These are phyloP conservation scores for Malassezia pachydermatis DNA, from an alignment of 1,284 basidiomycete species.

Conservation along the genomic window DNA sequence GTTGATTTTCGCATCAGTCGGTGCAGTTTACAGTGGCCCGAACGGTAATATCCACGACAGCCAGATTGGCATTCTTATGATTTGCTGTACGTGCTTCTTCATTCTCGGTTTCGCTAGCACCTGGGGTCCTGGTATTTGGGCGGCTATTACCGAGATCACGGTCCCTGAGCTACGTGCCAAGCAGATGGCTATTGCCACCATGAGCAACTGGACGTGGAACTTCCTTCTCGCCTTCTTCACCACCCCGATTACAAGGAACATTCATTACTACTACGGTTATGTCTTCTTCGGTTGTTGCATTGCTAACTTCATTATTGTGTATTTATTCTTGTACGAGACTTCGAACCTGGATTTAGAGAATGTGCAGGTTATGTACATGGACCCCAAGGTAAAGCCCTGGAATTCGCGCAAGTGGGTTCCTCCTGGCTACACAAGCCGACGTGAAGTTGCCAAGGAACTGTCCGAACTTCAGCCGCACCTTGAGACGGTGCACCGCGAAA, in stretches of 20 bases:
- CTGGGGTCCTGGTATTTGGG: slow-evolving; percentile 52
- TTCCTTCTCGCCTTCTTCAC: slow-evolving; percentile 65
- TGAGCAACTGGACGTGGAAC: slow-evolving; percentile 60
- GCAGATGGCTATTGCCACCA: slow-evolving; percentile 63
- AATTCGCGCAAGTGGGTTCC: slow-evolving; percentile 53
- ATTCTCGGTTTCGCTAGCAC: slow-evolving; percentile 67
- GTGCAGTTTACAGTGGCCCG: slow-evolving; percentile 60
- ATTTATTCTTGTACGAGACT: slow-evolving; percentile 68
- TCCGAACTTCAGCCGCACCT: too few species aligned
- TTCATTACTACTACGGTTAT: slow-evolving; percentile 60
- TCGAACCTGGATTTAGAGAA: slow-evolving; percentile 61
- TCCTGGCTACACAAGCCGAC: slow-evolving; percentile 29
- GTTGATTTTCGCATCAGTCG: slow-evolving; percentile 66
- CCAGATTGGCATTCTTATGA: slow-evolving; percentile 60
- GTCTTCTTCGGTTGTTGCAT: slow-evolving; percentile 57
- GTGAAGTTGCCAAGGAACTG: too few species aligned
- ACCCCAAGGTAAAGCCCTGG: slow-evolving; percentile 61
- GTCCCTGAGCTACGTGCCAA: slow-evolving; percentile 64
- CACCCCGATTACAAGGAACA: slow-evolving; percentile 29
- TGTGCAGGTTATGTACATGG: slow-evolving; percentile 68
- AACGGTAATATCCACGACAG: slow-evolving; percentile 23
- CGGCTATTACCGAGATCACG: slow-evolving; percentile 57
- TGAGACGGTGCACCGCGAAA: too few species aligned
- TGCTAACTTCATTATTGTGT: slow-evolving; percentile 58
- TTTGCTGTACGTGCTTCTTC: slow-evolving; percentile 66